Conservation (phyloP, 1,284 basidiomycete species). For the Pterulicium gracile region DNA sequence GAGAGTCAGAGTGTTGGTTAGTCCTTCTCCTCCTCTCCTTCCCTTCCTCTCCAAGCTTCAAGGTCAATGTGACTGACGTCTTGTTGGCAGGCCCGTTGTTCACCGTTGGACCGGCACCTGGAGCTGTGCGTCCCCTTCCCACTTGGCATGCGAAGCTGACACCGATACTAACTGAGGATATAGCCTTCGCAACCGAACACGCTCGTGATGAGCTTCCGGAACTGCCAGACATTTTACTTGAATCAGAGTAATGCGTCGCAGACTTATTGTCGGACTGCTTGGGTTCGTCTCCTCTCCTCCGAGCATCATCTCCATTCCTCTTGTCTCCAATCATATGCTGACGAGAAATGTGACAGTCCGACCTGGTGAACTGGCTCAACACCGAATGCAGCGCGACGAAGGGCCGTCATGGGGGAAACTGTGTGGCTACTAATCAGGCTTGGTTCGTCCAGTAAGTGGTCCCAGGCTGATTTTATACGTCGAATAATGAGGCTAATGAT, state of each 20-base stretch:
- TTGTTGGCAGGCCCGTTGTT: conserved; percentile 21
- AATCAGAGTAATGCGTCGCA: conserved; percentile 24
- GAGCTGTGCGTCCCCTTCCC: not conserved
- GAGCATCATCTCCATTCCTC: not conserved
- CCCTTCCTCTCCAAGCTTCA: not conserved
- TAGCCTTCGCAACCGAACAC: conserved; percentile 18
- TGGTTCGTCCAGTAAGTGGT: conserved; percentile 35
- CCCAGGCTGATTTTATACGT: not conserved
- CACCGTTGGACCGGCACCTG: conserved; percentile 11
- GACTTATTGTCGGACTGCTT: conserved; percentile 28
- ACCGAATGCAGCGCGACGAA: conserved; percentile 33
- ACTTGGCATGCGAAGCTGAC: not conserved
- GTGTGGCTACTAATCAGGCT: conserved; percentile 29
- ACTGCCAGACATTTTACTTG: conserved; percentile 28
- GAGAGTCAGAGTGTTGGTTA: conserved; percentile 33
- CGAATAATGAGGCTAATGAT: too few relatives aligned
- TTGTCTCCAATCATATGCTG: not conserved
- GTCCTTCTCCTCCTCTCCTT: conserved; percentile 4
- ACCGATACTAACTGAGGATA: not conserved
- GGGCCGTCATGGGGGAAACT: conserved; percentile 38
- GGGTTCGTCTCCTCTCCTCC: conserved; percentile 19
- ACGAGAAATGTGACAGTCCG: conserved; percentile 18
- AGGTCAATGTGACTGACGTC: conserved; percentile 22
- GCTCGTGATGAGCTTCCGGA: conserved; percentile 22
- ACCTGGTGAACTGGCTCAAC: conserved; percentile 28